Conservation (phyloP, 805 yeast genomes). For the Citeromyces matritensis region DNA sequence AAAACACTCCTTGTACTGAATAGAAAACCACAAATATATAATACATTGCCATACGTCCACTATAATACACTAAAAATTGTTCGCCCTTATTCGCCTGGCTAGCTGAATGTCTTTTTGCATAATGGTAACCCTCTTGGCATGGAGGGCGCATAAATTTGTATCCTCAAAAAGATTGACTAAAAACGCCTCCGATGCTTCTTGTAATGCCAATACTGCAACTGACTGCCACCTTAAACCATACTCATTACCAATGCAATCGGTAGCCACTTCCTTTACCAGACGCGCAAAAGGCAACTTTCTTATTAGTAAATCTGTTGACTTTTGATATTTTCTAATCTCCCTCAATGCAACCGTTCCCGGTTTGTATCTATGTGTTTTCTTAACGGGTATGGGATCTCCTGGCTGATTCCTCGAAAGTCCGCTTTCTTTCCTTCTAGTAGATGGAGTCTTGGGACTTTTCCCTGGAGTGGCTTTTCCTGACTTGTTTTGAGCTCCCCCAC, state of each 20-base stretch:
- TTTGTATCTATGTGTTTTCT: conserved; percentile 23
- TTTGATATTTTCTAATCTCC: conserved; percentile 57
- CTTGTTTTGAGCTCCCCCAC: too few species aligned
- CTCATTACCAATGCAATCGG: conserved; percentile 34
- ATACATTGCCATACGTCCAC: too few species aligned
- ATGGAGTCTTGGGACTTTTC: background rate
- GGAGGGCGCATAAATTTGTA: conserved; percentile 63
- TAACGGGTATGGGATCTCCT: conserved; percentile 30
- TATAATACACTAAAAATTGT: too few species aligned
- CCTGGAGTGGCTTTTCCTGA: too few species aligned
- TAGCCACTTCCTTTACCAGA: conserved; percentile 60
- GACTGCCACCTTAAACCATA: conserved; percentile 66
- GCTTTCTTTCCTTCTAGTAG: conserved; percentile 4
- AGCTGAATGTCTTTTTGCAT: conserved; percentile 75
- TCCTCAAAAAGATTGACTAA: conserved; percentile 62
- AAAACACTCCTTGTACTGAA: too few species aligned
- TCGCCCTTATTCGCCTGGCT: conserved; percentile 64
- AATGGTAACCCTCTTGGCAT: conserved; percentile 72
- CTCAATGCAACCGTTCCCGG: conserved; percentile 56
- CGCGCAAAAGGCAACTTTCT: conserved; percentile 70
- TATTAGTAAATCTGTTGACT: conserved; percentile 49
- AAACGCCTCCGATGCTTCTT: conserved; percentile 73
- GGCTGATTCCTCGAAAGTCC: conserved; percentile 34
- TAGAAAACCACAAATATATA: too few species aligned
- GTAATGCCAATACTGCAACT: conserved; percentile 61